Conservation (phyloP, 1,284 basidiomycete species). For the Cutaneotrichosporon daszewskae region DNA sequence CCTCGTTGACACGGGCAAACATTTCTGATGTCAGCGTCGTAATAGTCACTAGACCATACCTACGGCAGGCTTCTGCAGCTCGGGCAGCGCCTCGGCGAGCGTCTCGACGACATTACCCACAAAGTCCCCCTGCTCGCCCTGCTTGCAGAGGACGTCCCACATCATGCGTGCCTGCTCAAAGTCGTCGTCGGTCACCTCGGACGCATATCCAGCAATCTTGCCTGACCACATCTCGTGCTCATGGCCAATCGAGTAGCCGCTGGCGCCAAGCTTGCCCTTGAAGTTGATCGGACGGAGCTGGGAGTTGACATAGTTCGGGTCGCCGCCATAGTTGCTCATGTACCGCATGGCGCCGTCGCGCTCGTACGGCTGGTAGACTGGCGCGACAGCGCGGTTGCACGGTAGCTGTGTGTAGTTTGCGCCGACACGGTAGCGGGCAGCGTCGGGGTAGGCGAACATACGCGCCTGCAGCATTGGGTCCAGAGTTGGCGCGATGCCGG, state of each 20-base stretch:
- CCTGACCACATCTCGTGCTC: constrained; percentile 1
- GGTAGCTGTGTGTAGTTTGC: constrained; percentile 83
- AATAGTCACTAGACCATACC: not conserved
- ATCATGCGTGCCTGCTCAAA: constrained; percentile 12
- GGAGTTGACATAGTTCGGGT: constrained; percentile 10
- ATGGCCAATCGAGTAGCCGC: constrained; percentile 9
- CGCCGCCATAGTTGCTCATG: constrained; percentile 9
- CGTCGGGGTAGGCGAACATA: constrained; percentile 91
- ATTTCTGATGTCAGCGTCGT: constrained; percentile 2
- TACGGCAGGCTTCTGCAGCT: constrained; percentile 1
- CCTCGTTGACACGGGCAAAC: constrained; percentile 6
- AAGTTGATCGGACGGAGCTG: constrained; percentile 70
- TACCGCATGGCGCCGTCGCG: constrained; percentile 48
- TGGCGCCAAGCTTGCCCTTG: constrained; percentile 67
- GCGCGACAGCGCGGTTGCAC: constrained; percentile 63
- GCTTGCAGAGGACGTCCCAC: constrained; percentile 8
- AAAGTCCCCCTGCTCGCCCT: constrained; percentile 2
- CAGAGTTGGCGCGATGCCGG: constrained; percentile 77
- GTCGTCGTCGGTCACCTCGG: constrained; percentile 13
- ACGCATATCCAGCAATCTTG: constrained; percentile 4
- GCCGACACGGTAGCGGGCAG: constrained; percentile 66
- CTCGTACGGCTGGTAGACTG: constrained; percentile 51
- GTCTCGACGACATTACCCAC: constrained; percentile 7
- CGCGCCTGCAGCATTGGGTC: constrained; percentile 86
- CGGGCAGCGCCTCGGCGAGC: constrained; percentile 2